These are phyloP conservation scores for Podaxis pistillaris DNA, from an alignment of 768 basidiomycete species.

Conservation along the genomic window DNA sequence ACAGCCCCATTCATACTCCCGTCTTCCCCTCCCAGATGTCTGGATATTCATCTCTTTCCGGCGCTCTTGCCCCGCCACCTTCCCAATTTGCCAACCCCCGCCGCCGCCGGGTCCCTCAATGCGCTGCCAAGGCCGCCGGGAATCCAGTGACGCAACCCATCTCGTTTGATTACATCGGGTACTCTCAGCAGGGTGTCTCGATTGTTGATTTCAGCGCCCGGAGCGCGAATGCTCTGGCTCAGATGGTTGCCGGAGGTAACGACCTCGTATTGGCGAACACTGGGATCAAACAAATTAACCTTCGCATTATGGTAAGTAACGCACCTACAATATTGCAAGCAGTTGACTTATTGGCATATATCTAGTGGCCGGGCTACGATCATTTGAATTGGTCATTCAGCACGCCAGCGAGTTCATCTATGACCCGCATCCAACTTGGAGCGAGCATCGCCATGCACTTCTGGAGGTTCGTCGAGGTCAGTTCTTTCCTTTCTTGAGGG, in stretches of 20 bases:
- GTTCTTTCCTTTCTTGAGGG: not conserved
- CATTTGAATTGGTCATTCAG: slow-evolving; percentile 12
- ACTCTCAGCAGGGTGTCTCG: slow-evolving; percentile 39
- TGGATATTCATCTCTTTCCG: slow-evolving; percentile 28
- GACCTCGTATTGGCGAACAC: slow-evolving; percentile 39
- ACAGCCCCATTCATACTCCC: slow-evolving; percentile 44
- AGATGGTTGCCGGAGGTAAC: slow-evolving; percentile 37
- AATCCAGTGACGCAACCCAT: slow-evolving; percentile 28
- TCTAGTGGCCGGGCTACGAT: slow-evolving; percentile 16
- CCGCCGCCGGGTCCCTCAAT: slow-evolving; percentile 39
- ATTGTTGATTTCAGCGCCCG: slow-evolving; percentile 45
- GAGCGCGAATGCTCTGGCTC: slow-evolving; percentile 30
- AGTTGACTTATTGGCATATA: not conserved
- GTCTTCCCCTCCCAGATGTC: slow-evolving; percentile 26
- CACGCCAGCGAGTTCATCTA: slow-evolving; percentile 13
- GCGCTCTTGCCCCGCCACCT: slow-evolving; percentile 22
- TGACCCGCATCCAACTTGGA: slow-evolving; percentile 15
- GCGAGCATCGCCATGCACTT: slow-evolving; percentile 13
- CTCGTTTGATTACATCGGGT: slow-evolving; percentile 41
- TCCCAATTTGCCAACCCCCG: slow-evolving; percentile 28
- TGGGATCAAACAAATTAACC: slow-evolving; percentile 20
- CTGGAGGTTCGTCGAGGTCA: slow-evolving; percentile 14
- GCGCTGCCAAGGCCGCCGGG: slow-evolving; percentile 20
- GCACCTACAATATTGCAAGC: not conserved
- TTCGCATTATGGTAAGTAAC: not conserved